A percentile compares a stretch with the other conserved stretches of the same genome.
Evolutionary conservation across 768 basidiomycete species (phyloP).

Genomic region (Vishniacozyma victoriae): DNA sequence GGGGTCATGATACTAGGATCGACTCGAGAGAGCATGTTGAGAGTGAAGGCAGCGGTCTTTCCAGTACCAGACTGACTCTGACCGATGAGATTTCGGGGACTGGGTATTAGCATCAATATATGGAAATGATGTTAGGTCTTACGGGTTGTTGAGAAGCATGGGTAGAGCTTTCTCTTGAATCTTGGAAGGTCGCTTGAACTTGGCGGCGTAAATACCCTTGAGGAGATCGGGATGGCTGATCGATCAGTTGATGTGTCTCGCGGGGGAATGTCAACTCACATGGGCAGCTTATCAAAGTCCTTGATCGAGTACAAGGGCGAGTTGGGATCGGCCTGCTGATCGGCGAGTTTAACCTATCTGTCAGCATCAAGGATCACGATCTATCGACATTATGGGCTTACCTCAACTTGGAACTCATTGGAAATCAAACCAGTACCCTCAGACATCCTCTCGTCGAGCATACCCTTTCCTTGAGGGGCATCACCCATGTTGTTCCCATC

Average conservation of each 20-base stretch:
- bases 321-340: slow-evolving; percentile 90
- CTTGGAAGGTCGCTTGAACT: slow-evolving; percentile 95
- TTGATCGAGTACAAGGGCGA: slow-evolving; percentile 93
- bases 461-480: neutral
- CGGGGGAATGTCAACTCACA: slow-evolving; percentile 74
- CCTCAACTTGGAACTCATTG: slow-evolving; percentile 36
- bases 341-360: slow-evolving; percentile 82
- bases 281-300: slow-evolving; percentile 88
- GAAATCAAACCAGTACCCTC: slow-evolving; percentile 26
- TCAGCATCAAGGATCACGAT: neutral
- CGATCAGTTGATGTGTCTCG: too few species aligned
- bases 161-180: slow-evolving; percentile 97
- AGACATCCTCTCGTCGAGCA: slow-evolving; percentile 9
- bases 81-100: slow-evolving; percentile 97
- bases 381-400: slow-evolving; percentile 9
- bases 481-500: slow-evolving; percentile 1
- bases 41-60: slow-evolving; percentile 95
- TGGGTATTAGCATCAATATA: slow-evolving; percentile 46
- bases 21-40: slow-evolving; percentile 93
- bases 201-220: slow-evolving; percentile 89
- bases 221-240: slow-evolving; percentile 76
- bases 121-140: slow-evolving; percentile 45
- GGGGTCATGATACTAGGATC: slow-evolving; percentile 76
- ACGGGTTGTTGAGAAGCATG: slow-evolving; percentile 84
- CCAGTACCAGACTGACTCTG: slow-evolving; percentile 99